Evolutionary conservation across 2,329 filamentous ascomycete species (phyloP).

Genomic region (Claviceps arundinis): DNA sequence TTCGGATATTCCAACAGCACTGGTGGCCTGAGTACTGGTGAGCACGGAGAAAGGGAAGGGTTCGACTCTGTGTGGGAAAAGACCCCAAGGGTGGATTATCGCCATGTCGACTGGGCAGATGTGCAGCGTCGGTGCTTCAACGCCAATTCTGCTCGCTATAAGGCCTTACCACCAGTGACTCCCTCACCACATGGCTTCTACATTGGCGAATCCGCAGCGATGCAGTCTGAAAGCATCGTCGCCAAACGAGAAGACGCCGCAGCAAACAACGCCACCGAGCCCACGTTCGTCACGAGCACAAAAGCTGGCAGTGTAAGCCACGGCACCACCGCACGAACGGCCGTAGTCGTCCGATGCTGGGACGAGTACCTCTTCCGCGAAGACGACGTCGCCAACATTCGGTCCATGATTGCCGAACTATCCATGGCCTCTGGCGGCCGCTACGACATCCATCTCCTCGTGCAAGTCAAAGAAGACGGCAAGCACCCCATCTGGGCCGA

Average conservation of each 20-base stretch:
- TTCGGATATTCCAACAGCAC: conserved; percentile 68
- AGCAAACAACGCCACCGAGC: neutral
- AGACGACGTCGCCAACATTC: conserved; percentile 69
- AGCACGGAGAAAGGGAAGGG: conserved; percentile 72
- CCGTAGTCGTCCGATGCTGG: conserved; percentile 73
- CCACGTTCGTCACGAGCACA: conserved; percentile 1
- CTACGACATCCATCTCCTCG: conserved; percentile 74
- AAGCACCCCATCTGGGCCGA: conserved; percentile 68
- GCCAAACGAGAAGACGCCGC: neutral
- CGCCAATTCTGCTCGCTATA: conserved; percentile 59
- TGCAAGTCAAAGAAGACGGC: conserved; percentile 70
- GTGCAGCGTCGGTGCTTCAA: conserved; percentile 61
- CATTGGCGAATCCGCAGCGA: conserved; percentile 13
- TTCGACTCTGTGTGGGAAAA: conserved; percentile 67
- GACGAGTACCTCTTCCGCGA: conserved; percentile 65
- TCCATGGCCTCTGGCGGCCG: conserved; percentile 69
- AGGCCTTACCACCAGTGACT: conserved; percentile 26
- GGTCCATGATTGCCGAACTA: conserved; percentile 73
- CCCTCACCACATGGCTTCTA: conserved; percentile 38
- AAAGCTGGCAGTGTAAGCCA: conserved; percentile 2
- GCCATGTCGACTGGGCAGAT: conserved; percentile 64
- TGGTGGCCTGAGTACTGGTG: conserved; percentile 73
- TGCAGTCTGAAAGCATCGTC: neutral
- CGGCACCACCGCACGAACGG: conserved; percentile 36
- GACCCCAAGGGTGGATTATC: conserved; percentile 61